Conservation (phyloP, 305 asterid species). For the Fraxinus albicans region DNA sequence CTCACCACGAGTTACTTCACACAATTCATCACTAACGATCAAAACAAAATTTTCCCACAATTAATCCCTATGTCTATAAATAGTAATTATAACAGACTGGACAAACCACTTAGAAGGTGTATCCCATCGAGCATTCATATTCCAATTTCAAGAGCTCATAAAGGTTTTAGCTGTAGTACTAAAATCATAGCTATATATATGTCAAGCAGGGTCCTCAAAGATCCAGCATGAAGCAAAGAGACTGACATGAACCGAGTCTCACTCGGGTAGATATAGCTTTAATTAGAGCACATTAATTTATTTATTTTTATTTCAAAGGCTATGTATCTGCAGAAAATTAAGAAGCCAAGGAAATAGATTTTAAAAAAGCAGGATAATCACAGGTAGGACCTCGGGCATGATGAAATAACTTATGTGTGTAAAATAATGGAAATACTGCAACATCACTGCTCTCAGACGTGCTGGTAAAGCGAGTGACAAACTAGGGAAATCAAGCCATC, state of each 20-base stretch:
- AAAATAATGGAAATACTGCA: not conserved
- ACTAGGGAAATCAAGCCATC: not conserved
- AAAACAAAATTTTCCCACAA: not conserved
- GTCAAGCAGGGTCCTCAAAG: not conserved
- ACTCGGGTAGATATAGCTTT: not conserved
- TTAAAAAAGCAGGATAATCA: not conserved
- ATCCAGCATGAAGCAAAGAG: not conserved
- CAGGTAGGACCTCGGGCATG: not conserved
- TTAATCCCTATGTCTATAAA: not conserved
- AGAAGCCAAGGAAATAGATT: not conserved
- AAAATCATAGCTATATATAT: not conserved
- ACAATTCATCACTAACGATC: not conserved
- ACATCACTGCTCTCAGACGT: not conserved
- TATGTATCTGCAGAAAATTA: not conserved
- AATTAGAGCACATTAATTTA: not conserved
- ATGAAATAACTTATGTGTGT: not conserved
- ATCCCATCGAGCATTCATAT: not conserved
- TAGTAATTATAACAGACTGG: not conserved
- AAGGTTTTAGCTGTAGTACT: not conserved
- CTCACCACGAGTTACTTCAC: not conserved
- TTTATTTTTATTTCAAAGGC: not conserved
- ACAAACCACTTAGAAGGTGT: not conserved
- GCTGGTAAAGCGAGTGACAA: not conserved
- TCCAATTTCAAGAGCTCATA: slow-evolving; percentile 7
- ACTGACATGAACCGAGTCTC: not conserved